Percentiles rank a stretch among this genome's conserved stretches.
Evolutionary conservation across 805 yeast genomes (phyloP).

Genomic region (Candida rishiriensis): DNA sequence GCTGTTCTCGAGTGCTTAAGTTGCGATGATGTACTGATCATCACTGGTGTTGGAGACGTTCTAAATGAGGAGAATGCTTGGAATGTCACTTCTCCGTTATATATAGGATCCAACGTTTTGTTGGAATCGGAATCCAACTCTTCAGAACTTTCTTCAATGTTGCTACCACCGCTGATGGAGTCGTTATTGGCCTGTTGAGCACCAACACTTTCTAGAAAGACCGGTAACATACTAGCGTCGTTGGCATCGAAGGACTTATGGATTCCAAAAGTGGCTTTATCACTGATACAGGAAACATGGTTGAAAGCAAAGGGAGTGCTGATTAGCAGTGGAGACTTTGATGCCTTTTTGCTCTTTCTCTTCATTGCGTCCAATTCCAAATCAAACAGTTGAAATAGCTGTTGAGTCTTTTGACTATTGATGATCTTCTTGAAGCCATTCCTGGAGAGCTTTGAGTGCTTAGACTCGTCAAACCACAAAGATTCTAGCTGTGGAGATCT

Average conservation of each 20-base stretch:
- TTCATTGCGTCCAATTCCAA: conserved; percentile 8
- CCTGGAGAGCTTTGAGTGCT: conserved; percentile 1
- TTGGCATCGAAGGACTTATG: conserved; percentile 22
- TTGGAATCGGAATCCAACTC: background rate
- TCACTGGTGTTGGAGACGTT: conserved; percentile 24
- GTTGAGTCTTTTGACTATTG: conserved; percentile 8
- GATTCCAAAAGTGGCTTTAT: conserved; percentile 26
- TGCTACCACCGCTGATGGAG: background rate
- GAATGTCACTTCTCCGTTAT: conserved; percentile 9
- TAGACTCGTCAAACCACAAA: conserved; percentile 22
- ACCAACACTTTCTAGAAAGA: conserved; percentile 5
- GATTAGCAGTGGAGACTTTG: conserved; percentile 15
- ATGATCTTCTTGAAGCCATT: conserved; percentile 8
- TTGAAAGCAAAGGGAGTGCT: conserved; percentile 31
- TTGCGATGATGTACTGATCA: background rate
- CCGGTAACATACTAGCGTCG: conserved; percentile 11
- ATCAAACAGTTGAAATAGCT: conserved; percentile 18
- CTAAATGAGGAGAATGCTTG: conserved; percentile 29
- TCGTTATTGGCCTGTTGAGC: background rate
- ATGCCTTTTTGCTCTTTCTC: background rate
- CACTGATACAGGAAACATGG: conserved; percentile 32
- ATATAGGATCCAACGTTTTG: conserved; percentile 10
- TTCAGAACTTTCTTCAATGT: background rate
- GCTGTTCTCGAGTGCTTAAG: conserved; percentile 12
- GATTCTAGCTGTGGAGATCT: conserved; percentile 20